These are phyloP conservation scores for Halophytophthora polymorphica DNA, from an alignment of 352 stramenopile genomes.

Conservation along the genomic window DNA sequence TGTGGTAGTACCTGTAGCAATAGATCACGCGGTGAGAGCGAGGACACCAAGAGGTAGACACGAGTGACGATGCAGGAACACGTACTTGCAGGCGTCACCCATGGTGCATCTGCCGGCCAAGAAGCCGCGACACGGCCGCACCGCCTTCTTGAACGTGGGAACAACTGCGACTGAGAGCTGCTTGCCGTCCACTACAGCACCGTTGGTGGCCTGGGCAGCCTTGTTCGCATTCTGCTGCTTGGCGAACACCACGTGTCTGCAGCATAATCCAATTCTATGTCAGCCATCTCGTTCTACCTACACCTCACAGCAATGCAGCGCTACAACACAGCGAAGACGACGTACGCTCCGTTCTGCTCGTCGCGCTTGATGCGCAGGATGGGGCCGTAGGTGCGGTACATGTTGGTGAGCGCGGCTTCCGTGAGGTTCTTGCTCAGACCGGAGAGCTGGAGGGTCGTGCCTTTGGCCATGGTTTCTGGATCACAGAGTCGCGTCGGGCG, in stretches of 20 bases:
- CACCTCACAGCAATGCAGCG: neutral
- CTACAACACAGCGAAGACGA: constrained; percentile 1
- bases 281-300: too few relatives aligned
- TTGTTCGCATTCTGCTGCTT: constrained; percentile 26
- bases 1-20: constrained; percentile 27
- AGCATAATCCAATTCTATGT: neutral
- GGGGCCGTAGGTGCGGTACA: constrained; percentile 55
- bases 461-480: constrained; percentile 8
- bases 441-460: constrained; percentile 43
- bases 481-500: neutral
- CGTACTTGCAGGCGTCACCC: constrained; percentile 72
- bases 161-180: constrained; percentile 43
- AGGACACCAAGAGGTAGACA: neutral
- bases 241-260: constrained; percentile 42
- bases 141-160: constrained; percentile 36
- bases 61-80: neutral
- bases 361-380: constrained; percentile 53
- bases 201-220: constrained; percentile 42
- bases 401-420: constrained; percentile 44
- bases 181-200: constrained; percentile 55
- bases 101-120: constrained; percentile 55
- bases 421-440: constrained; percentile 38
- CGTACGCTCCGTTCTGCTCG: constrained; percentile 51
- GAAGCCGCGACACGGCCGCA: constrained; percentile 47
- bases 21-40: neutral